phyloP scores from a whole-genome alignment of 192 early-diverging fungal species.

The Podila minutissima region DNA sequence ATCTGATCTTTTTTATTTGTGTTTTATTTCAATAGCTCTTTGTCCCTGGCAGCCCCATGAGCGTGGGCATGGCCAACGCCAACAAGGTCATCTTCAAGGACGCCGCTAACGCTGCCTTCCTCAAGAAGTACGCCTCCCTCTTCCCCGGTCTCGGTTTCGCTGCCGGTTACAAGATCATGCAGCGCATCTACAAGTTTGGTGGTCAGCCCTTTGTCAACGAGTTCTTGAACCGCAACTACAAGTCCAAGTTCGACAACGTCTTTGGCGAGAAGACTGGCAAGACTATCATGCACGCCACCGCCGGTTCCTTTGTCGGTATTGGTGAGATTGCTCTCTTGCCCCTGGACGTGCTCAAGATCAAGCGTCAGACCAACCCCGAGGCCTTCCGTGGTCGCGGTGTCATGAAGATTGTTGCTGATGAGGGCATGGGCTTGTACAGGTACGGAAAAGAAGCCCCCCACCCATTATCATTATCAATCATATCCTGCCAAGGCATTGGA shows the following conservation, averaged over 20 bases:
- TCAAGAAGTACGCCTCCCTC: slow-evolving; percentile 90
- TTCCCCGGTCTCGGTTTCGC: slow-evolving; percentile 99
- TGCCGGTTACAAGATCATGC: slow-evolving; percentile 97
- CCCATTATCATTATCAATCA: neutral
- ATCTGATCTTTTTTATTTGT: no score
- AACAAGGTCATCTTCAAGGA: slow-evolving; percentile 95
- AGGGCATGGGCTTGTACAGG: slow-evolving; percentile 94
- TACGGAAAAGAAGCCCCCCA: slow-evolving; percentile 18
- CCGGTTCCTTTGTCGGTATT: slow-evolving; percentile 95
- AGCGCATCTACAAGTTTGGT: slow-evolving; percentile 99
- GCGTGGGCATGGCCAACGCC: slow-evolving; percentile 73
- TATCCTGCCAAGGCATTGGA: neutral
- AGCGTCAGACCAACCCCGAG: slow-evolving; percentile 94
- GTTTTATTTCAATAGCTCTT: slow-evolving; percentile 62
- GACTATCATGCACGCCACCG: slow-evolving; percentile 98
- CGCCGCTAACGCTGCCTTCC: slow-evolving; percentile 73
- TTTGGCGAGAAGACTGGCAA: slow-evolving; percentile 97
- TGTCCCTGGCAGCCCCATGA: slow-evolving; percentile 68
- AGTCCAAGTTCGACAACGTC: slow-evolving; percentile 72
- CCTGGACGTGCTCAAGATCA: slow-evolving; percentile 98
- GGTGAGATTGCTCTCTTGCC: slow-evolving; percentile 98
- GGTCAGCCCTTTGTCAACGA: slow-evolving; percentile 97
- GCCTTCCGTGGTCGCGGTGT: slow-evolving; percentile 86
- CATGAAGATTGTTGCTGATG: slow-evolving; percentile 80
- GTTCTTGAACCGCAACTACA: slow-evolving; percentile 87